Evolutionary conservation across 495 filamentous ascomycete genomes (phyloP), one percentile per base, ranked within the genome.

Genomic region (Aspergillus asperescens): DNA sequence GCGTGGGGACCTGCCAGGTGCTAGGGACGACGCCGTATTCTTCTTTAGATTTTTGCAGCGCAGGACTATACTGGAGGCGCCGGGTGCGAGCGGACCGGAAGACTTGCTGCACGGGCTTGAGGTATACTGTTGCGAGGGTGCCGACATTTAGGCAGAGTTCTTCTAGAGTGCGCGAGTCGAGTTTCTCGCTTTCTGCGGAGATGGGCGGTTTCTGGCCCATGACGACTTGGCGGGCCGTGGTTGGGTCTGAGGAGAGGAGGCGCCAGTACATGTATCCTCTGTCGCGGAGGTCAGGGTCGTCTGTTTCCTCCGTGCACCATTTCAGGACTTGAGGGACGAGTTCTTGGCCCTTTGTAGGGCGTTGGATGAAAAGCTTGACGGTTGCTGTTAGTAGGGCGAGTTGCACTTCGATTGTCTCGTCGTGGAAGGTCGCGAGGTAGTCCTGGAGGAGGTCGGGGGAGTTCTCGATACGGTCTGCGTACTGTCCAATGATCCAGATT

Each of bases 181-280:
- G 79, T 59, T 93, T 93, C 72, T 97, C 94, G 48, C 87, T 88
- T 65, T 97, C 94, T 38, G 93, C 93, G 3, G 89, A 96, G 73
- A 98, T 97, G 32, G 93, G 82, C 1, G 93, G 93, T 65, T 97
- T 97, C 58, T 94, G 86, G 54, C 91, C 92, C 91, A 97, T 96
- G 56, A 99, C 89, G 48, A 99, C 79, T 51, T 82, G 75, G 62
- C 89, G 92, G 7, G 93, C 93, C 0, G 84, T 81, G 15, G 87
- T 81, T 49, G 94, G 90, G 69, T 96, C 90, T 2, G 88, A 90
- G n/a, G 90, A 96, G 3, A 99, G 80, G 18, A 99, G 79, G 7
- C 93, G 86, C 93, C 93, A 99, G 74, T 99, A 99, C 89, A 99
- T 96, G 74, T 96, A 97, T 9, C 93, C 93, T 54, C 93, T 78